Base-by-base conservation (phyloP, 164 flowering plant genomes). In the Platanus orientalis region DNA sequence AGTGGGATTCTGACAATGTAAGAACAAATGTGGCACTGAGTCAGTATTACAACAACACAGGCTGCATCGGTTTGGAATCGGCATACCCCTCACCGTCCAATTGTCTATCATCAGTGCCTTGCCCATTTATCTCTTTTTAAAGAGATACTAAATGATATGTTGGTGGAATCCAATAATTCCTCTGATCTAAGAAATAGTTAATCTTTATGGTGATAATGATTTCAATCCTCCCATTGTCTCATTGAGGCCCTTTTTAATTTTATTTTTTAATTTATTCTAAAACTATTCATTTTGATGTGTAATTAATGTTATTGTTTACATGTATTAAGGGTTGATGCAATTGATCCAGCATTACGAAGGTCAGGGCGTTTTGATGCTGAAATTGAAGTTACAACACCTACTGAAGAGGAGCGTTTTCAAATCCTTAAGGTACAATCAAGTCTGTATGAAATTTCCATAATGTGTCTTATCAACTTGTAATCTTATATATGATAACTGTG, bases 261-360 rank as follows among this genome's bases (percentile, higher is more conserved):
- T 62, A 7, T 36, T 60, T 61, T 56, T 26, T 32, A 23, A 27
- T 25, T 64, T 54, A 50, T 19, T 54, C 27, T 36, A 1, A 45
- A 61, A 29, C 4, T 9, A 2, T 39, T 17, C 6, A 16, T 25
- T 23, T 40, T 29, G 6, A 48, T 62, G 30, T 23, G 2, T 36
- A 36, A 45, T 34, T 58, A 7, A 54, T 45, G 3, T 49, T 24
- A 48, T 45, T 14, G 32, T 19, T 58, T 55, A 19, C 60, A 30
- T 79, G 64, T 59, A 17, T 54, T 7, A 58, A 92, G 98, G 68
- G 80, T 84, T 71, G 93, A 88, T 75, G 87, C 82, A 17, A 80
- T 95, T 67, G 97, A 92, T 71, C 97, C 97, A 59, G 96, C 96
- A 40, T 67, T 95, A 50, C 78, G 97, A 75, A 84, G 97, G 71